Conservation (phyloP, 2,329 filamentous ascomycete species). For the Lachnellula hyalina region DNA sequence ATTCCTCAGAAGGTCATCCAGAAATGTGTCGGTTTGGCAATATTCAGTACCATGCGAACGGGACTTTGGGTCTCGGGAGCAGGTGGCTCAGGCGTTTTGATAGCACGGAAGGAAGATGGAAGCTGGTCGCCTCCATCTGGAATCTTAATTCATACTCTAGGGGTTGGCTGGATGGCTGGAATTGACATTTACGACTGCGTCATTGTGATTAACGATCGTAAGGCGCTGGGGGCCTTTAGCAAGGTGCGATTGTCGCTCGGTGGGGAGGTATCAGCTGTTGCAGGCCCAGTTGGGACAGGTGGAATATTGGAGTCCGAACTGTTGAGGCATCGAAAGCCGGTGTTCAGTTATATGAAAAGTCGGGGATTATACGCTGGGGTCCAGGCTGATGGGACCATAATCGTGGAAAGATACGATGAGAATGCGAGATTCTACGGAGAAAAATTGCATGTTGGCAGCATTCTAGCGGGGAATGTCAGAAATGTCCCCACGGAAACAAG, state of each 20-base stretch:
- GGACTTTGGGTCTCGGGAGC: slow-evolving; percentile 87
- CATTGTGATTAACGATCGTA: slow-evolving; percentile 80
- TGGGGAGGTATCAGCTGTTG: slow-evolving; percentile 69
- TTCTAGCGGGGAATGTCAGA: slow-evolving; percentile 36
- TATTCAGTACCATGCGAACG: slow-evolving; percentile 92
- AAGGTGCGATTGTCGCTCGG: slow-evolving; percentile 74
- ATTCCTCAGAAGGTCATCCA: slow-evolving; percentile 80
- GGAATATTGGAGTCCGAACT: slow-evolving; percentile 36
- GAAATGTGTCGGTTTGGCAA: slow-evolving; percentile 80
- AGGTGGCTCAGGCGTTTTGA: slow-evolving; percentile 78
- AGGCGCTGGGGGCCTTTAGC: slow-evolving; percentile 79
- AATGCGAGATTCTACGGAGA: slow-evolving; percentile 80
- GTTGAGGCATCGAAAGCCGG: slow-evolving; percentile 55
- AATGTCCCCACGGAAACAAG: slow-evolving; percentile 32
- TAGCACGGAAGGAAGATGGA: slow-evolving; percentile 67
- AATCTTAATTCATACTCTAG: slow-evolving; percentile 83
- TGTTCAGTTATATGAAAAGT: slow-evolving; percentile 83
- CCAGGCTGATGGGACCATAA: slow-evolving; percentile 76
- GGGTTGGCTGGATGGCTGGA: slow-evolving; percentile 81
- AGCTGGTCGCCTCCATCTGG: slow-evolving; percentile 89
- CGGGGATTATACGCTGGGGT: slow-evolving; percentile 82
- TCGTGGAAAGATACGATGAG: slow-evolving; percentile 76
- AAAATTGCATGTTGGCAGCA: slow-evolving; percentile 52
- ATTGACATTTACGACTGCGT: slow-evolving; percentile 96
- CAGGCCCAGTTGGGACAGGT: slow-evolving; percentile 75